Conservation (phyloP, 2,329 filamentous ascomycete genomes). For the Xylaria sp. region DNA sequence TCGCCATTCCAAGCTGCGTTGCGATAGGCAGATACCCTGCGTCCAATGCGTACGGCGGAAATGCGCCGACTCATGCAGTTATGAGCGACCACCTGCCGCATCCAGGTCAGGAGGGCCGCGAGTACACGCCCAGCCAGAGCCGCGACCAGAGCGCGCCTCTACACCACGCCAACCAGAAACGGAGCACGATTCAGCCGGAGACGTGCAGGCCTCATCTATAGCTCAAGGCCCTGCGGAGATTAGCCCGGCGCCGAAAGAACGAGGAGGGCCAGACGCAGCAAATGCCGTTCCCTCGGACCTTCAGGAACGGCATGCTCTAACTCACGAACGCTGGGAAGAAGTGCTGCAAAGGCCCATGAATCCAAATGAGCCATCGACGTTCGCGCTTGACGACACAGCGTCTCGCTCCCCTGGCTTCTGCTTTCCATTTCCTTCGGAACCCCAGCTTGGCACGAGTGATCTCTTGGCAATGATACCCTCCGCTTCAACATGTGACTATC, state of each 20-base stretch:
- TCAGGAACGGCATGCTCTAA: slow-evolving; percentile 20
- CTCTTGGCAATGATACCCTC: slow-evolving; percentile 27
- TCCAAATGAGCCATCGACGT: slow-evolving; percentile 25
- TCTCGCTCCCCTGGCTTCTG: slow-evolving; percentile 11
- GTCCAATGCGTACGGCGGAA: slow-evolving; percentile 23
- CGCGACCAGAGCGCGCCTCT: slow-evolving; percentile 6
- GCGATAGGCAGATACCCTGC: slow-evolving; percentile 27
- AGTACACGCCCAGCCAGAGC: background rate
- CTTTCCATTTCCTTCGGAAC: slow-evolving; percentile 25
- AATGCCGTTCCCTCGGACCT: slow-evolving; percentile 4
- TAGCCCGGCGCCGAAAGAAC: background rate
- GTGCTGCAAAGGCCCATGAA: slow-evolving; percentile 29
- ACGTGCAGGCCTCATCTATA: background rate
- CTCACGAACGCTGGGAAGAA: slow-evolving; percentile 32
- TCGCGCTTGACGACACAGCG: slow-evolving; percentile 14
- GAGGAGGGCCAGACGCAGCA: background rate
- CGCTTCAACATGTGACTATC: slow-evolving; percentile 21
- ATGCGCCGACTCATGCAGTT: slow-evolving; percentile 24
- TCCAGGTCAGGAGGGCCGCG: background rate
- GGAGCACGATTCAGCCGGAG: background rate
- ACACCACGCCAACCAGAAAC: background rate
- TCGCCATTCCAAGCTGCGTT: slow-evolving; percentile 30
- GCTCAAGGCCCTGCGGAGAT: background rate
- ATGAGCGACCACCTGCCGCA: slow-evolving; percentile 15
- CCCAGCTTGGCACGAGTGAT: slow-evolving; percentile 20